Evolutionary conservation across 495 filamentous ascomycete species (phyloP).

Genomic region (Bryoglossum gracile): DNA sequence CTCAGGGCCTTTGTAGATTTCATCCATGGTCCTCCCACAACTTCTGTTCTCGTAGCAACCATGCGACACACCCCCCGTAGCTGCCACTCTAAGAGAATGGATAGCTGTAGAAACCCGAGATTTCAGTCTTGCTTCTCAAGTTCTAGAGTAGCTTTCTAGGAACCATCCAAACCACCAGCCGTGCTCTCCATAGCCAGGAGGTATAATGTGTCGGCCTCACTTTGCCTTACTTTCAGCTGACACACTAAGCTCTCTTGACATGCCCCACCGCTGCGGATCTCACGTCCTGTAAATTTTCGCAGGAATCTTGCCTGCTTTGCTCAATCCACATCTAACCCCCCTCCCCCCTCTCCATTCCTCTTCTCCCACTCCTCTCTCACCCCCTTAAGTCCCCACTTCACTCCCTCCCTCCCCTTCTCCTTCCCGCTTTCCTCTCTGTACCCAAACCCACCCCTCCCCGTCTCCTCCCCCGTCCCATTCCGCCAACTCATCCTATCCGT

Average conservation of each 20-base stretch:
- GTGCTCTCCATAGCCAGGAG: too few relatives aligned
- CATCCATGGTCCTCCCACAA: too few relatives aligned
- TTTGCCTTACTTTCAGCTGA: not conserved
- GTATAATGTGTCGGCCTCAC: not conserved
- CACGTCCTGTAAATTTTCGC: too few relatives aligned
- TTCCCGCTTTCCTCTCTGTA: slow-evolving; percentile 20
- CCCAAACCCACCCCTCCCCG: slow-evolving; percentile 25
- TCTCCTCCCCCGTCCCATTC: slow-evolving; percentile 2
- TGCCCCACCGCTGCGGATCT: not conserved
- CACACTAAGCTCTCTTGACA: not conserved
- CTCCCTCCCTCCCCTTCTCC: slow-evolving; percentile 18
- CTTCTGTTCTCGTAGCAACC: too few relatives aligned
- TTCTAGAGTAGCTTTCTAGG: not conserved
- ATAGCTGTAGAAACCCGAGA: too few relatives aligned
- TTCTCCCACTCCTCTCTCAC: slow-evolving; percentile 22
- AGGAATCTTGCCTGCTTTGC: too few relatives aligned
- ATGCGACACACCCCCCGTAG: too few relatives aligned
- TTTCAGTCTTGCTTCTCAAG: too few relatives aligned
- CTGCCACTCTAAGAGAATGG: too few relatives aligned
- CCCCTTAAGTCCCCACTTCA: slow-evolving; percentile 29
- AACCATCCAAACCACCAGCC: too few relatives aligned
- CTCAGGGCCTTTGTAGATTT: too few relatives aligned
- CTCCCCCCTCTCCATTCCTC: not conserved
- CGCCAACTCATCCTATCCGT: slow-evolving; percentile 29
- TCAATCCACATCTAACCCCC: not conserved